Base-by-base conservation (phyloP, 495 filamentous ascomycete genomes). In the Recurvomyces mirabilis region DNA sequence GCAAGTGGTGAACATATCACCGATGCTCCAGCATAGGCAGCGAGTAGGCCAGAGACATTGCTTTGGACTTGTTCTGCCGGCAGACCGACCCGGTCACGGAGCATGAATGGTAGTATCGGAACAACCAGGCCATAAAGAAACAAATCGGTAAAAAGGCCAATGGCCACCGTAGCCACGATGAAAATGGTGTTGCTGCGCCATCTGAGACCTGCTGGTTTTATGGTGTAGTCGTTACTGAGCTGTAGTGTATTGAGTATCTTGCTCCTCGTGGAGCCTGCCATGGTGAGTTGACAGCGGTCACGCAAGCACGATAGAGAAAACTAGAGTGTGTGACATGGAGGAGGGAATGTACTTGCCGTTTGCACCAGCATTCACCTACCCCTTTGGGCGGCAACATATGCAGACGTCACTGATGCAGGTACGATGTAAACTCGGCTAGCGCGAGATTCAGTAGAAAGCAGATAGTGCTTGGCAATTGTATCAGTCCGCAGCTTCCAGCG, bases 111-210 rank as follows among this genome's bases (percentile, higher is more conserved):
- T 36, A 81, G 61, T 38, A 82, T 70, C 1, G 79, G 79, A 1
- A 82, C 63, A 24, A 81, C 65, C 39, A 81, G 58, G 49, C 75
- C 75, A 65, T 69, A 73, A 18, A 72, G 60, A 47, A 73, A 72
- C 49, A 79, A 58, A 57, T 82, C 76, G 0, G 74, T 78, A 58
- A 83, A 83, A 1, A 75, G 67, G 14, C 72, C 79, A 28, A 78
- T 63, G 40, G 68, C 74, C 11, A 81, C 71, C 11, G 79, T 79
- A 28, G 61, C 60, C 34, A 79, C 50, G 35, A 81, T 81, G 56
- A 81, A 79, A 33, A 68, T 49, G 4, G 3, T 20, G 9, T 20
- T 40, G 20, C 76, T 79, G 4, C 78, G 73, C 60, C 67, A 69
- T 38, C 46, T 50, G 7, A 80, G 60, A 12, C 68, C 67, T 17